Evolutionary conservation across 1,284 basidiomycete genomes (phyloP), one percentile per base, ranked within the genome.

Genomic region (Fistulina hepatica): DNA sequence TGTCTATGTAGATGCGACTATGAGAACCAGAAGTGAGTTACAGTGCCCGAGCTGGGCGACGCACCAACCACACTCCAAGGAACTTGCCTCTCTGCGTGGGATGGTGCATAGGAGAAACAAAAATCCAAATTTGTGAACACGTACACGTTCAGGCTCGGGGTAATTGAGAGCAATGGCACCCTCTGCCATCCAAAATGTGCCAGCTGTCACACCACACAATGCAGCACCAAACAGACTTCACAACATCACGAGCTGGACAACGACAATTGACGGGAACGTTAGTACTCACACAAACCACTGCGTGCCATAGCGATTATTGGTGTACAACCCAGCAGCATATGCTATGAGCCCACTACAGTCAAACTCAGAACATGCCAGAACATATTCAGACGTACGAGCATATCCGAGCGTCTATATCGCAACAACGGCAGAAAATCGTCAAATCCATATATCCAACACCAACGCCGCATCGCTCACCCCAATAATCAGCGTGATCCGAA

Each of bases 211-310:
- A 8, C 46, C 46, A 27, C 46, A 47, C 11, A 45, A 37, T 7
- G 46, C 46, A 10, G 46, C 46, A 16, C 46, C 46, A 13, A 47
- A 20, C 11, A 47, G 34, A 4, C n/a, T n/a, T n/a, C n/a, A n/a
- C n/a, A n/a, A n/a, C n/a, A n/a, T n/a, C n/a, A n/a, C n/a, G n/a
- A n/a, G n/a, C n/a, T n/a, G n/a, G n/a, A n/a, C n/a, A n/a, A n/a
- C n/a, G n/a, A n/a, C n/a, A n/a, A n/a, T n/a, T n/a, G n/a, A n/a
- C n/a, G n/a, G n/a, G n/a, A n/a, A n/a, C n/a, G n/a, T n/a, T n/a
- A n/a, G n/a, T n/a, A n/a, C n/a, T n/a, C n/a, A n/a, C n/a, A 41
- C 39, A 21, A 45, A 39, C 46, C 46, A 47, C n/a, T 43, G 23
- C 9, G 15, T 45, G 3, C 44, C 46, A 24, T 39, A 47, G 6